Evolutionary conservation across 2,329 filamentous ascomycete species (phyloP).

Genomic region (Venturia pyrina): DNA sequence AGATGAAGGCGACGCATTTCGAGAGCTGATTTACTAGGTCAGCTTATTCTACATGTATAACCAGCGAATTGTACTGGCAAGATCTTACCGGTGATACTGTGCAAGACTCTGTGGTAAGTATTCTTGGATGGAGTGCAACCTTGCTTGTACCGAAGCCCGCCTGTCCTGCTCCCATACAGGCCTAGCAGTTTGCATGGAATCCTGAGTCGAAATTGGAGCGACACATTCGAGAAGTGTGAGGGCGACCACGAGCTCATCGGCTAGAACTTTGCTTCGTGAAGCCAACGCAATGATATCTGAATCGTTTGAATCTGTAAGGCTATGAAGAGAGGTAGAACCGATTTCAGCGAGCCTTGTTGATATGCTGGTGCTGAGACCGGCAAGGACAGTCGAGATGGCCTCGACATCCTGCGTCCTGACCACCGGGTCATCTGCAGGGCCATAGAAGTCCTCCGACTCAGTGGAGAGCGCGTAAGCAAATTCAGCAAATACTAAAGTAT

Average conservation of each 20-base stretch:
- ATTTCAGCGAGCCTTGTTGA: neutral
- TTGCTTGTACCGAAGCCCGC: neutral
- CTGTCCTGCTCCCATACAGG: neutral
- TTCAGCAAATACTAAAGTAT: neutral
- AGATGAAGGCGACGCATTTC: neutral
- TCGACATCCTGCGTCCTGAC: neutral
- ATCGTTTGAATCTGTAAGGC: neutral
- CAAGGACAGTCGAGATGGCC: neutral
- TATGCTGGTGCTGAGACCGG: neutral
- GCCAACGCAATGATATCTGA: neutral
- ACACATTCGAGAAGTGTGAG: neutral
- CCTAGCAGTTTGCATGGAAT: too few relatives aligned
- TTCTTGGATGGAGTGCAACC: neutral
- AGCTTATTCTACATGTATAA: neutral
- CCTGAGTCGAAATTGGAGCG: neutral
- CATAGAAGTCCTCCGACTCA: neutral
- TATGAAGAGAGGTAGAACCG: neutral
- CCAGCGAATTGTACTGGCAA: neutral
- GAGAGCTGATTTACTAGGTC: neutral
- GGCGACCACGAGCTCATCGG: neutral
- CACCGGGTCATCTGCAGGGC: neutral
- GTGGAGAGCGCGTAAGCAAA: neutral
- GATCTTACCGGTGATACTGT: neutral
- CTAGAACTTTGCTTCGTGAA: neutral
- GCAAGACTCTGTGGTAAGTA: neutral